phyloP scores from a whole-genome alignment of 495 filamentous ascomycete species.

The Endocarpon pusillum region DNA sequence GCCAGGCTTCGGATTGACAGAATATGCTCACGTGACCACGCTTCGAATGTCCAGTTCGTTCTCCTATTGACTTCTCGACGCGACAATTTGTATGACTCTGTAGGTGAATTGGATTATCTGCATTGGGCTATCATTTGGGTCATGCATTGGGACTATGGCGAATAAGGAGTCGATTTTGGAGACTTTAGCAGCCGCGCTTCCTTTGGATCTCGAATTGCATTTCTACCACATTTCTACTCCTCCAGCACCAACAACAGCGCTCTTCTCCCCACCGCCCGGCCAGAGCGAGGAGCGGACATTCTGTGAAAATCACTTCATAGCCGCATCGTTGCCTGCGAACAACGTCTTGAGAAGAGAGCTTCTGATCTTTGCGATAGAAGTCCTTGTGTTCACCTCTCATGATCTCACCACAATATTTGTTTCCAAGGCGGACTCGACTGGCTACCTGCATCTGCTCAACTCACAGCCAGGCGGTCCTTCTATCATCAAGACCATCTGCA shows the following conservation, averaged over 20 bases:
- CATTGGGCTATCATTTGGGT: too few relatives aligned
- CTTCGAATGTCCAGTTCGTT: too few relatives aligned
- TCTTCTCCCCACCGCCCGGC: slow-evolving; percentile 65
- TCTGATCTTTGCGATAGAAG: slow-evolving; percentile 51
- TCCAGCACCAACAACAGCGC: slow-evolving; percentile 48
- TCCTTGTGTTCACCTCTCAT: slow-evolving; percentile 50
- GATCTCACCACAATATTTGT: slow-evolving; percentile 79
- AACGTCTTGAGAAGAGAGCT: slow-evolving; percentile 22
- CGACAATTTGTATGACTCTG: too few relatives aligned
- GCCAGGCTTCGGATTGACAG: too few relatives aligned
- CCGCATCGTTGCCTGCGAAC: slow-evolving; percentile 41
- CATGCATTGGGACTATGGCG: too few relatives aligned
- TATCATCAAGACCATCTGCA: slow-evolving; percentile 50
- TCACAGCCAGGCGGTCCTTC: slow-evolving; percentile 49
- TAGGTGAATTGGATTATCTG: too few relatives aligned
- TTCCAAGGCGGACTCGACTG: slow-evolving; percentile 92
- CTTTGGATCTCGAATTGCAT: slow-evolving; percentile 48
- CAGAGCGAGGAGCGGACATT: slow-evolving; percentile 56
- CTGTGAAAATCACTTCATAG: slow-evolving; percentile 75
- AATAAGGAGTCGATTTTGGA: not conserved
- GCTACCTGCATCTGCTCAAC: slow-evolving; percentile 53
- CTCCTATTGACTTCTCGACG: too few relatives aligned
- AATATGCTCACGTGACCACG: too few relatives aligned
- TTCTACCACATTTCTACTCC: slow-evolving; percentile 82
- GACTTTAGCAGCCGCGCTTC: slow-evolving; percentile 29